phyloP scores from a whole-genome alignment of 202 grass and related monocot genomes.

The Panicum hallii region DNA sequence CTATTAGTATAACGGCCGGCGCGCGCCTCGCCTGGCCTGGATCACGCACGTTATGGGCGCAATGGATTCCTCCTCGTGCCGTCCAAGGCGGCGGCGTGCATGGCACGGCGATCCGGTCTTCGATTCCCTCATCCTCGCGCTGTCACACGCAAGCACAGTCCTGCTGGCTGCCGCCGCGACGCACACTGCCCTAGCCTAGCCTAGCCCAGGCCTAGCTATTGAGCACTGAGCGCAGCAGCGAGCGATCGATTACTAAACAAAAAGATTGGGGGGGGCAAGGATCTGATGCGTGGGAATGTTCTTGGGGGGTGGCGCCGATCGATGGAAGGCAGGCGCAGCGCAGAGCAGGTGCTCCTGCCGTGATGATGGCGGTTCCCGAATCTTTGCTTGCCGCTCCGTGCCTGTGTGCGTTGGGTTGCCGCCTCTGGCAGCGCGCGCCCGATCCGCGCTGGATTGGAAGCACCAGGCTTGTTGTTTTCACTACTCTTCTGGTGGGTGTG shows the following conservation, averaged over 20 bases:
- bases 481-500: background rate
- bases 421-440: conserved; percentile 39
- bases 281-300: conserved; percentile 71
- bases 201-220: background rate
- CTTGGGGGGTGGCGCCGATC: conserved; percentile 38
- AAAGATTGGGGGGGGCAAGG: conserved; percentile 51
- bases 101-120: conserved; percentile 37
- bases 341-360: conserved; percentile 15
- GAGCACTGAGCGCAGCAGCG: background rate
- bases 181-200: conserved; percentile 26
- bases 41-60: conserved; percentile 49
- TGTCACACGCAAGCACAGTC: background rate
- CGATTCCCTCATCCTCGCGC: conserved; percentile 44
- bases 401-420: background rate
- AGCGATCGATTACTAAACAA: conserved; percentile 55
- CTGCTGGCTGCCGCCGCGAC: background rate
- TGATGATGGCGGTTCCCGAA: conserved; percentile 54
- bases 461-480: conserved; percentile 45
- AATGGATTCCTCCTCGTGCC: conserved; percentile 39
- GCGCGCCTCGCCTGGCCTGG: background rate
- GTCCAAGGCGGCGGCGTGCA: conserved; percentile 36
- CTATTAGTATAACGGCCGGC: conserved; percentile 7
- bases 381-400: background rate
- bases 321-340: conserved; percentile 26
- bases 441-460: conserved; percentile 49